phyloP scores from a whole-genome alignment of 2,329 filamentous ascomycete species.

The Pseudogymnoascus sp. region DNA sequence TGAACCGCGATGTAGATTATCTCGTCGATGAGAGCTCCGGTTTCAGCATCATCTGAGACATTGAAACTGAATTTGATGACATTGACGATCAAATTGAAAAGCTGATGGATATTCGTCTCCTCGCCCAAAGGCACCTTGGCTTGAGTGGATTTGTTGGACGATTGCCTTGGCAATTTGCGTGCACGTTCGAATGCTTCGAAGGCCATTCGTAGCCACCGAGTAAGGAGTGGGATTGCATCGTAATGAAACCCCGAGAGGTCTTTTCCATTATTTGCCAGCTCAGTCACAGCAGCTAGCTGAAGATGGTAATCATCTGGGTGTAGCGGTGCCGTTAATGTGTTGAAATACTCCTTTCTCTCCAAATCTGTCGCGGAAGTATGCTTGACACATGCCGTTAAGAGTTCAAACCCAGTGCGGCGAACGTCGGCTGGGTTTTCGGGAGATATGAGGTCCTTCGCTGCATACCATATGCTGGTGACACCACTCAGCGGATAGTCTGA shows the following conservation, averaged over 20 bases:
- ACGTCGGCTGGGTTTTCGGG: constrained; percentile 44
- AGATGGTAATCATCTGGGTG: constrained; percentile 57
- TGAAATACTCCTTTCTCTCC: constrained; percentile 58
- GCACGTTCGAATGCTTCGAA: constrained; percentile 47
- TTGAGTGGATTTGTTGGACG: constrained; percentile 33
- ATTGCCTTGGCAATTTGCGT: constrained; percentile 41
- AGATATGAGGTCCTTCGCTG: constrained; percentile 57
- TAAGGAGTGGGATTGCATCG: constrained; percentile 55
- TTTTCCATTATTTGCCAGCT: constrained; percentile 54
- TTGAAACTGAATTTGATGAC: constrained; percentile 71
- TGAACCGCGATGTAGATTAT: constrained; percentile 60
- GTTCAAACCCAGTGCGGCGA: constrained; percentile 55
- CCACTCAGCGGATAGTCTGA: constrained; percentile 47
- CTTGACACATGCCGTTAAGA: constrained; percentile 58
- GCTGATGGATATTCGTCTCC: constrained; percentile 52
- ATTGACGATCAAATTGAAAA: constrained; percentile 59
- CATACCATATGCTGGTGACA: constrained; percentile 49
- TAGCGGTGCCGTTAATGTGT: constrained; percentile 48
- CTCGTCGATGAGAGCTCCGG: constrained; percentile 52
- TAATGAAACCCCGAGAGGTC: constrained; percentile 60
- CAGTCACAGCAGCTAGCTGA: constrained; percentile 55
- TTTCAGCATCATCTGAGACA: constrained; percentile 53
- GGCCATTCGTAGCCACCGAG: constrained; percentile 48
- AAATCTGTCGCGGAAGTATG: constrained; percentile 56
- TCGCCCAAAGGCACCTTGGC: constrained; percentile 38